These are phyloP conservation scores for Backusella macrospora DNA, from an alignment of 192 early-diverging fungal species.

Conservation along the genomic window DNA sequence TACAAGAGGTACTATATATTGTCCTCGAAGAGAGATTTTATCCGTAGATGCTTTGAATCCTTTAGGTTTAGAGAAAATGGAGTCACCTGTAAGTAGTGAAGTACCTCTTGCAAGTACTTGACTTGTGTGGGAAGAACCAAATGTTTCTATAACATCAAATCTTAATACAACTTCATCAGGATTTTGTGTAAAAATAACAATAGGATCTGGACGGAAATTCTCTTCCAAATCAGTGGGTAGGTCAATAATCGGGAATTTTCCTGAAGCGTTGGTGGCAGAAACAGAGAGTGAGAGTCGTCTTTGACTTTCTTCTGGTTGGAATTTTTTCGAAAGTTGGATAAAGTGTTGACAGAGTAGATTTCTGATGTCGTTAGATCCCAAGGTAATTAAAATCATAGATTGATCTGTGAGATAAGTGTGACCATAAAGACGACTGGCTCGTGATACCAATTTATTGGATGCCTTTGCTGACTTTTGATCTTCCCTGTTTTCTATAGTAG, in stretches of 20 bases:
- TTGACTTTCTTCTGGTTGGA: constrained; percentile 49
- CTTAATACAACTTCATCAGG: constrained; percentile 53
- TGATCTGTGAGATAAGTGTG: constrained; percentile 63
- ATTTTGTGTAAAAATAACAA: constrained; percentile 56
- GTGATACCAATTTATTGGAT: constrained; percentile 15
- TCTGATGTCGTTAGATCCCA: constrained; percentile 63
- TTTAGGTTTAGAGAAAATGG: constrained; percentile 38
- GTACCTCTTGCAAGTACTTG: constrained; percentile 56
- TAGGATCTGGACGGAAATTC: constrained; percentile 48
- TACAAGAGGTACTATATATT: constrained; percentile 63
- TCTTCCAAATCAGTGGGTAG: constrained; percentile 51
- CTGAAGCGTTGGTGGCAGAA: constrained; percentile 58
- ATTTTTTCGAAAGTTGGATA: constrained; percentile 1
- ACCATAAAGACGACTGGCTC: constrained; percentile 59
- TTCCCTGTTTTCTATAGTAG: background rate
- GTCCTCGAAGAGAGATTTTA: constrained; percentile 52
- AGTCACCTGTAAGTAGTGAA: constrained; percentile 53
- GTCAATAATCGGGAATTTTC: constrained; percentile 56
- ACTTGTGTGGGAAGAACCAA: constrained; percentile 46
- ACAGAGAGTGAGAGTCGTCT: constrained; percentile 52
- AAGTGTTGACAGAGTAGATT: constrained; percentile 40
- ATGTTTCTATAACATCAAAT: constrained; percentile 64
- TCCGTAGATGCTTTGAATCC: constrained; percentile 32
- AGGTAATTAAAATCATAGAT: constrained; percentile 60
- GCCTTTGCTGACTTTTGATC: background rate